Conservation (phyloP, 116 monocot genomes). For the Iris pallida region DNA sequence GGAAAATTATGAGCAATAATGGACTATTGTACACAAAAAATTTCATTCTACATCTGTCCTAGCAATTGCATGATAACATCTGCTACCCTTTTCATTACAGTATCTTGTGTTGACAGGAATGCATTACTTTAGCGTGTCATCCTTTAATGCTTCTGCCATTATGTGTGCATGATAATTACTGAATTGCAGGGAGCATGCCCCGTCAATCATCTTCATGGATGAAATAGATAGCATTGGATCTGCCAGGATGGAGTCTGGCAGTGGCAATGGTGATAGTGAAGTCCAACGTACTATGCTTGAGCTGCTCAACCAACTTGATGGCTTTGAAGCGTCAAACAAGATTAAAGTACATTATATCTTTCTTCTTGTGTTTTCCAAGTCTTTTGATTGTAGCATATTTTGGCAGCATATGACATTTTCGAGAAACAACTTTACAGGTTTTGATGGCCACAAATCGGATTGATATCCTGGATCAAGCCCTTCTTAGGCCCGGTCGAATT, state of each 20-base stretch:
- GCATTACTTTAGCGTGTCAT: too few relatives aligned
- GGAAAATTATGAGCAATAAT: too few relatives aligned
- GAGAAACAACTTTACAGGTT: constrained; percentile 39
- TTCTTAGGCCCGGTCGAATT: constrained; percentile 94
- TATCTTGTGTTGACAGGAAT: too few relatives aligned
- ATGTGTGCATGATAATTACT: too few relatives aligned
- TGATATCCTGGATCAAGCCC: constrained; percentile 96
- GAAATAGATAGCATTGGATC: constrained; percentile 65
- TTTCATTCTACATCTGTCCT: too few relatives aligned
- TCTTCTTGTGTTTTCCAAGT: not conserved
- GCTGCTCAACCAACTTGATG: constrained; percentile 66
- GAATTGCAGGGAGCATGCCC: constrained; percentile 50
- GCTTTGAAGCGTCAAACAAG: constrained; percentile 66
- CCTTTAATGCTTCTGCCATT: too few relatives aligned
- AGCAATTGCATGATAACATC: too few relatives aligned
- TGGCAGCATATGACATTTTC: too few relatives aligned
- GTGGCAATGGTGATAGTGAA: constrained; percentile 58
- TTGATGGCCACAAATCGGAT: constrained; percentile 98
- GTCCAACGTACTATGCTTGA: constrained; percentile 64
- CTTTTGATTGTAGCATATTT: not conserved
- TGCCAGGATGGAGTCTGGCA: constrained; percentile 56
- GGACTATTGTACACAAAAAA: too few relatives aligned
- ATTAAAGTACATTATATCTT: constrained; percentile 30
- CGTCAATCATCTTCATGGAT: constrained; percentile 70
- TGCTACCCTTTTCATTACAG: too few relatives aligned